Evolutionary conservation across 352 stramenopile species (phyloP).

Genomic region (Pythium sp.): DNA sequence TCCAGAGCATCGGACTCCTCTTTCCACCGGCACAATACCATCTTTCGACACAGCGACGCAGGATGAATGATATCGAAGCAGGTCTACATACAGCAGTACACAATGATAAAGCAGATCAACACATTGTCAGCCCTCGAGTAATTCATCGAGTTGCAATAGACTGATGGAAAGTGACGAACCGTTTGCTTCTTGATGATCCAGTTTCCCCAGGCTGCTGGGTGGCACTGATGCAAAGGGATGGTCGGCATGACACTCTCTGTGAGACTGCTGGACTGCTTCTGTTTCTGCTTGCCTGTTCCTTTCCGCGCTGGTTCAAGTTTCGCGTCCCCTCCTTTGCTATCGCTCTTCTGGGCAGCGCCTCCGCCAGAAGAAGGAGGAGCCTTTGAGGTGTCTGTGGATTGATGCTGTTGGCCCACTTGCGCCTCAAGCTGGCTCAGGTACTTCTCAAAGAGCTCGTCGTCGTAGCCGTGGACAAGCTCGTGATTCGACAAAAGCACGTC

Average conservation of each 20-base stretch:
- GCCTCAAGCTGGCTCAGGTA: constrained; percentile 44
- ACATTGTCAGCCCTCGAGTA: not conserved
- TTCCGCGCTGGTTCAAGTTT: constrained; percentile 14
- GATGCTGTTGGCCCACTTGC: constrained; percentile 9
- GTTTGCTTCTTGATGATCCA: constrained; percentile 66
- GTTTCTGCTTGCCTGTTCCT: constrained; percentile 7
- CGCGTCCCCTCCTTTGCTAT: not conserved
- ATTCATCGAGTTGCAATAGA: not conserved
- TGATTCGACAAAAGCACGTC: constrained; percentile 40
- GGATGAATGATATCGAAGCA: constrained; percentile 40
- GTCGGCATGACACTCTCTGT: constrained; percentile 36
- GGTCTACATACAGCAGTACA: not conserved
- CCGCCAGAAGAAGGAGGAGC: not conserved
- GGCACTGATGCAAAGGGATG: constrained; percentile 33
- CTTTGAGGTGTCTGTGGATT: not conserved
- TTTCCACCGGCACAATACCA: constrained; percentile 32
- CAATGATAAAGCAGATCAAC: not conserved
- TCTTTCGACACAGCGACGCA: constrained; percentile 33
- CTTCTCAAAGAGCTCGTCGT: constrained; percentile 66
- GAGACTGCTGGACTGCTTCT: constrained; percentile 22
- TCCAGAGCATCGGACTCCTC: constrained; percentile 32
- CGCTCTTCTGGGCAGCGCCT: not conserved
- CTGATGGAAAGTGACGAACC: constrained; percentile 12
- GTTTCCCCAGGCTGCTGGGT: constrained; percentile 58
- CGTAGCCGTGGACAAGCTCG: constrained; percentile 73